These are phyloP conservation scores for Phytophthora parvispora DNA, from an alignment of 352 stramenopile genomes.

Conservation along the genomic window DNA sequence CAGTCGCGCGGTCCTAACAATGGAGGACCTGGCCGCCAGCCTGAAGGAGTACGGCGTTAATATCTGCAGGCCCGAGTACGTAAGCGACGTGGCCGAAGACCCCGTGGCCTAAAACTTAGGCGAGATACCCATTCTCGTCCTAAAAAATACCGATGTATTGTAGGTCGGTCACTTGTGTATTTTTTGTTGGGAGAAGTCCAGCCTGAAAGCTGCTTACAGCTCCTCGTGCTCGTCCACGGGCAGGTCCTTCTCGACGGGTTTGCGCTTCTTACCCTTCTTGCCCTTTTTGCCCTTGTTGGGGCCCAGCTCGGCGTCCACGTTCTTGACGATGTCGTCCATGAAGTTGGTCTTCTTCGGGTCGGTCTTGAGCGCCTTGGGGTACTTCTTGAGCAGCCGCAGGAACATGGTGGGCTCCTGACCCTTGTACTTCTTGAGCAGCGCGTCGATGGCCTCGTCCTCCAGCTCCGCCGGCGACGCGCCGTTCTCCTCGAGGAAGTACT, in stretches of 20 bases:
- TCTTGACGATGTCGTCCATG: slow-evolving; percentile 64
- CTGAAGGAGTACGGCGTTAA: slow-evolving; percentile 87
- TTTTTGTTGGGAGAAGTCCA: too few species aligned
- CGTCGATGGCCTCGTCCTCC: slow-evolving; percentile 48
- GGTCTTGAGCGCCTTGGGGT: slow-evolving; percentile 61
- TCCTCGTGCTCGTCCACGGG: slow-evolving; percentile 48
- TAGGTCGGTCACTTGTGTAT: background rate
- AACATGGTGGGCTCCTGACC: slow-evolving; percentile 74
- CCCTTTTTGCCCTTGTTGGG: slow-evolving; percentile 25
- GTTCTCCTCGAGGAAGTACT: slow-evolving; percentile 65
- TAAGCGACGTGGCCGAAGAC: slow-evolving; percentile 66
- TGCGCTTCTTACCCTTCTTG: slow-evolving; percentile 18
- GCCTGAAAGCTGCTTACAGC: too few species aligned
- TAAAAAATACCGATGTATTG: slow-evolving; percentile 9
- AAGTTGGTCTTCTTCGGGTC: slow-evolving; percentile 61
- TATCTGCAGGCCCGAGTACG: slow-evolving; percentile 85
- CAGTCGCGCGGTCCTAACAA: slow-evolving; percentile 61
- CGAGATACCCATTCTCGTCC: slow-evolving; percentile 1
- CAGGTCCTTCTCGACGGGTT: slow-evolving; percentile 22
- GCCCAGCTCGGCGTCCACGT: slow-evolving; percentile 8
- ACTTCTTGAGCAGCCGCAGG: slow-evolving; percentile 64
- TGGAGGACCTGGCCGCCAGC: slow-evolving; percentile 81
- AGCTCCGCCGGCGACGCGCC: slow-evolving; percentile 51
- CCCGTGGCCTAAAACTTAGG: slow-evolving; percentile 10
- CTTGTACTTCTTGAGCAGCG: slow-evolving; percentile 74